Evolutionary conservation across 805 yeast genomes (phyloP).

Genomic region (Myxozyma neotropica): DNA sequence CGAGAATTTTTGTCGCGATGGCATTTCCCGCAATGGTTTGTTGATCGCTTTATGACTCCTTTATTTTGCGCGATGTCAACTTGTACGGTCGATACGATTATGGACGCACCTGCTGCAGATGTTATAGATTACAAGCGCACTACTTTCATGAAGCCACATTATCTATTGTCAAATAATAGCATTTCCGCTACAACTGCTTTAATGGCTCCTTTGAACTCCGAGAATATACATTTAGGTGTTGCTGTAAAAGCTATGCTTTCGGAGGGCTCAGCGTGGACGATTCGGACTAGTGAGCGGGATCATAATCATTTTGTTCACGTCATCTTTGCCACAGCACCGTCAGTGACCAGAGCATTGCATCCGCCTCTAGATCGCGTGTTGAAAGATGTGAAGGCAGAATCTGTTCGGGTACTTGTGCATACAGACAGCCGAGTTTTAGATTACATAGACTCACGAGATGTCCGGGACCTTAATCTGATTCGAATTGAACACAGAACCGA

Average conservation of each 20-base stretch:
- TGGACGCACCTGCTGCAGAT: slow-evolving; percentile 28
- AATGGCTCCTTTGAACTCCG: slow-evolving; percentile 10
- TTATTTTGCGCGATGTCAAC: slow-evolving; percentile 30
- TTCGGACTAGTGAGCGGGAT: slow-evolving; percentile 15
- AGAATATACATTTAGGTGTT: slow-evolving; percentile 25
- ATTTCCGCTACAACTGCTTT: slow-evolving; percentile 25
- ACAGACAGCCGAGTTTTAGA: slow-evolving; percentile 26
- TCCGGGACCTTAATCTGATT: slow-evolving; percentile 27
- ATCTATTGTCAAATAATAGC: slow-evolving; percentile 17
- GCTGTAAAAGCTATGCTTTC: slow-evolving; percentile 16
- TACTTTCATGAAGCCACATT: slow-evolving; percentile 27
- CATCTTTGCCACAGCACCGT: slow-evolving; percentile 26
- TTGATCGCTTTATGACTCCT: slow-evolving; percentile 15
- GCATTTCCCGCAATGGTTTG: slow-evolving; percentile 24
- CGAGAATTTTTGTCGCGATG: slow-evolving; percentile 14
- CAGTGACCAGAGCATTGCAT: slow-evolving; percentile 1
- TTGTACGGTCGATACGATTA: slow-evolving; percentile 10
- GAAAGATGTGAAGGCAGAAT: slow-evolving; percentile 9
- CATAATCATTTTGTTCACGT: slow-evolving; percentile 21
- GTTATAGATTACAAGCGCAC: slow-evolving; percentile 26
- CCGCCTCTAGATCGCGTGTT: slow-evolving; percentile 14
- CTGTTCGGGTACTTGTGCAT: slow-evolving; percentile 27
- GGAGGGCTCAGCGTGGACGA: slow-evolving; percentile 24
- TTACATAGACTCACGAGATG: slow-evolving; percentile 11
- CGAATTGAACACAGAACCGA: slow-evolving; percentile 11